phyloP scores from a whole-genome alignment of 164 flowering plant species.

The Stephania cephalantha region DNA sequence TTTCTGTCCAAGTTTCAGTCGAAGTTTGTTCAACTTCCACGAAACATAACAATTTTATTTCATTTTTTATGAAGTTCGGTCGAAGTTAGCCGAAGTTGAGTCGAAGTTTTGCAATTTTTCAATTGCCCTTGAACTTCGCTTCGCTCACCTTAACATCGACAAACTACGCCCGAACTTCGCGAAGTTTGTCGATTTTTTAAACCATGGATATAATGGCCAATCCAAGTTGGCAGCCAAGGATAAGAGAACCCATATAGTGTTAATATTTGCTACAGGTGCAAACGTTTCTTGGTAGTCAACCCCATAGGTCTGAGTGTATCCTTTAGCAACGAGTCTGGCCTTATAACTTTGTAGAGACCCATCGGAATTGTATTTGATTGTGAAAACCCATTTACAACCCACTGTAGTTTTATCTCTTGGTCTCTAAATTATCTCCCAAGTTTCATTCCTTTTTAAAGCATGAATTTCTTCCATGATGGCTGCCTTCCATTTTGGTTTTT shows the following conservation, averaged over 20 bases:
- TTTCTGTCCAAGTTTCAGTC: too few relatives aligned
- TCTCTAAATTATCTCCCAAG: background rate
- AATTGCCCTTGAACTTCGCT: too few relatives aligned
- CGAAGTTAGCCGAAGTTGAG: too few relatives aligned
- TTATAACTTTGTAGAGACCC: background rate
- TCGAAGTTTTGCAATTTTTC: too few relatives aligned
- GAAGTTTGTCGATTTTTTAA: too few relatives aligned
- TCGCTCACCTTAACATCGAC: too few relatives aligned
- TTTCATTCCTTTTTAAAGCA: background rate
- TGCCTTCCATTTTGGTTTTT: background rate
- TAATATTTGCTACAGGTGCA: background rate
- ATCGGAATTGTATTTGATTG: background rate
- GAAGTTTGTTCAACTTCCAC: too few relatives aligned
- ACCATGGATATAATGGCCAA: background rate
- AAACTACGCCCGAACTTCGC: too few relatives aligned
- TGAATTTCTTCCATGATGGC: background rate
- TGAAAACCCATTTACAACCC: slow-evolving; percentile 4
- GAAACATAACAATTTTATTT: too few relatives aligned
- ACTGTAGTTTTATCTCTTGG: background rate
- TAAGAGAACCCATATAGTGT: background rate
- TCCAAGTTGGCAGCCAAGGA: background rate
- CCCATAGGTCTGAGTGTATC: background rate
- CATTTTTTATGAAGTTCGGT: too few relatives aligned
- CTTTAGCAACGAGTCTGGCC: background rate
- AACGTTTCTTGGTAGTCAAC: slow-evolving; percentile 5